Conservation (phyloP, 2,329 filamentous ascomycete genomes). For the Leptoxyphium fumago region DNA sequence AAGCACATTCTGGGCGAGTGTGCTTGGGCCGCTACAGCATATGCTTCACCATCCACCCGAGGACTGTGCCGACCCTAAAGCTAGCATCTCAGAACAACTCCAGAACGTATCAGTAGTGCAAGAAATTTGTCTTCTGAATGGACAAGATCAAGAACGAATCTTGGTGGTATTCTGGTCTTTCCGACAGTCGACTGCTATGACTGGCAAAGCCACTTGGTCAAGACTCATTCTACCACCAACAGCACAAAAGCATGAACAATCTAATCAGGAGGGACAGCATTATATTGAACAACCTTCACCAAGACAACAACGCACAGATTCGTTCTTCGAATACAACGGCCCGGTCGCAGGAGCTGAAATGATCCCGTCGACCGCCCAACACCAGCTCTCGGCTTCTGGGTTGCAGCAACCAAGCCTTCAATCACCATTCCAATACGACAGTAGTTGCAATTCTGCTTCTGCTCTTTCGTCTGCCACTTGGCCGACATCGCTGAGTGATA, state of each 20-base stretch:
- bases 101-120: conserved; percentile 3
- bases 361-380: conserved; percentile 2
- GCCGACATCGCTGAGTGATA: conserved; percentile 6
- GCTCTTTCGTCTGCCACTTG: conserved; percentile 15
- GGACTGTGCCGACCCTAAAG: conserved; percentile 16
- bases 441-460: conserved; percentile 7
- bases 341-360: not conserved
- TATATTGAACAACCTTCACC: not conserved
- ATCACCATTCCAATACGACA: conserved; percentile 20
- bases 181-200: conserved; percentile 8
- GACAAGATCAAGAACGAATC: conserved; percentile 8
- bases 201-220: conserved; percentile 15
- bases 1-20: conserved; percentile 28
- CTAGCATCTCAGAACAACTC: conserved; percentile 22
- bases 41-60: conserved; percentile 26
- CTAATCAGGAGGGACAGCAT: not conserved
- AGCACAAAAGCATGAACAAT: not conserved
- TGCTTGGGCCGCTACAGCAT: conserved; percentile 14
- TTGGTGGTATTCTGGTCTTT: conserved; percentile 18
- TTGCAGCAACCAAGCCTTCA: conserved; percentile 9
- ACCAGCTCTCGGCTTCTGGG: conserved; percentile 2
- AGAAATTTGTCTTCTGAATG: not conserved
- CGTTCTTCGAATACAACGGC: conserved; percentile 9
- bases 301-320: conserved; percentile 9
- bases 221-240: conserved; percentile 10